phyloP scores from a whole-genome alignment of 345 rosid species.

The Kandelia obovata region DNA sequence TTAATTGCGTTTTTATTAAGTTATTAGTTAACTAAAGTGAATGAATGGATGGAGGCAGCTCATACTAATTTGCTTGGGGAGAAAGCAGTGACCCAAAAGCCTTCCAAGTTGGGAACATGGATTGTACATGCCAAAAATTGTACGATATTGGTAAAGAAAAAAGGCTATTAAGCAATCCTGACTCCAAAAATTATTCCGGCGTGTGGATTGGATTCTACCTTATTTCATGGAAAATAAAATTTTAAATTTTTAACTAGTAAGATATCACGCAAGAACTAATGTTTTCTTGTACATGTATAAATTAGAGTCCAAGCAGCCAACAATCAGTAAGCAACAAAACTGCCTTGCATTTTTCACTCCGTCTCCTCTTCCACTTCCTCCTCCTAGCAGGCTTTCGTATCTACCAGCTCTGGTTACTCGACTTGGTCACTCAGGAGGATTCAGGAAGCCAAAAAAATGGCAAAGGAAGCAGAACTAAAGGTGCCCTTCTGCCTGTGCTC shows the following conservation, averaged over 20 bases:
- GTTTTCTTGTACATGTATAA: constrained; percentile 21
- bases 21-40: too few relatives aligned
- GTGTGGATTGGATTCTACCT: constrained; percentile 9
- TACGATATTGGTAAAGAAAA: constrained; percentile 22
- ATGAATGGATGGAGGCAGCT: too few relatives aligned
- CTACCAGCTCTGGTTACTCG: background rate
- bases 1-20: too few relatives aligned
- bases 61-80: constrained; percentile 29
- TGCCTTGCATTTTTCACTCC: background rate
- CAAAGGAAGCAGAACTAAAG: constrained; percentile 43
- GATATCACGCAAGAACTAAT: too few relatives aligned
- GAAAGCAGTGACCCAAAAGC: constrained; percentile 31
- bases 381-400: background rate
- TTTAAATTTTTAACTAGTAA: too few relatives aligned
- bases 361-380: background rate
- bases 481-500: constrained; percentile 20
- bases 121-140: background rate
- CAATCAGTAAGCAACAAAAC: constrained; percentile 3
- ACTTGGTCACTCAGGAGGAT: background rate
- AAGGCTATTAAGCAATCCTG: constrained; percentile 29
- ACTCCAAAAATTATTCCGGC: constrained; percentile 6
- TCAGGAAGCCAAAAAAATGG: constrained; percentile 27
- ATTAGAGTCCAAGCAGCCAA: constrained; percentile 23
- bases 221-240: too few relatives aligned
- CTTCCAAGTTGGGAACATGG: constrained; percentile 39